Percentiles rank a stretch among this genome's conserved stretches.
These are phyloP conservation scores for Aspergillus ibericus DNA, from an alignment of 2,329 filamentous ascomycete genomes.

Conservation along the genomic window DNA sequence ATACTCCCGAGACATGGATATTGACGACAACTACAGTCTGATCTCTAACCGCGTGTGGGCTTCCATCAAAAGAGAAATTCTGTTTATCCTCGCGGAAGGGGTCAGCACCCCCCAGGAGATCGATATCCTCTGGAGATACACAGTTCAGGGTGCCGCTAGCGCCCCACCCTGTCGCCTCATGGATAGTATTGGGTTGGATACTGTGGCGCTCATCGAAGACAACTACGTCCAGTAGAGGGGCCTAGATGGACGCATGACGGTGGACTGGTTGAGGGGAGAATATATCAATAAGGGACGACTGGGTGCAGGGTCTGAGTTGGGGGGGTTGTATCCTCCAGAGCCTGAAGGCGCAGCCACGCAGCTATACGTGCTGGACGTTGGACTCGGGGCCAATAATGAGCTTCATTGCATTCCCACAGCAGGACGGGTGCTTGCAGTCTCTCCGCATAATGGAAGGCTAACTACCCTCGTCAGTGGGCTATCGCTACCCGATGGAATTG, in stretches of 20 bases:
- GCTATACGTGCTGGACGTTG: slow-evolving; percentile 26
- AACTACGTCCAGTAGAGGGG: slow-evolving; percentile 54
- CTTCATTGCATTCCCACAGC: slow-evolving; percentile 13
- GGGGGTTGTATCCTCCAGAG: slow-evolving; percentile 41
- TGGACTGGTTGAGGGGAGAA: slow-evolving; percentile 48
- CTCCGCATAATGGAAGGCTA: slow-evolving; percentile 18
- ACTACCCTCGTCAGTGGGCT: slow-evolving; percentile 18
- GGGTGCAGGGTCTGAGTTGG: slow-evolving; percentile 37
- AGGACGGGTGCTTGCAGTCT: slow-evolving; percentile 10
- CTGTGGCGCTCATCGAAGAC: slow-evolving; percentile 54
- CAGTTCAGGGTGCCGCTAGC: slow-evolving; percentile 33
- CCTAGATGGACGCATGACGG: slow-evolving; percentile 36
- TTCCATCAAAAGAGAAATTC: slow-evolving; percentile 54
- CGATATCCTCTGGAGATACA: slow-evolving; percentile 43
- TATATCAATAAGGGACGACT: slow-evolving; percentile 51
- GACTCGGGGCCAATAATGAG: slow-evolving; percentile 21
- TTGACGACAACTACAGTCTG: slow-evolving; percentile 32
- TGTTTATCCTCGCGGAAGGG: slow-evolving; percentile 52
- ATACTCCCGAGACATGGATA: not conserved
- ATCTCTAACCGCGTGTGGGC: slow-evolving; percentile 60
- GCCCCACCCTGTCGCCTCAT: slow-evolving; percentile 41
- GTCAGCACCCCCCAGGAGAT: slow-evolving; percentile 51
- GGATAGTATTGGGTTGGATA: slow-evolving; percentile 56
- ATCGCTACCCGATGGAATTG: slow-evolving; percentile 49
- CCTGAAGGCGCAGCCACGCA: not conserved